These are phyloP conservation scores for Cyberlindnera bimundalis DNA, from an alignment of 805 yeast species.

Conservation along the genomic window DNA sequence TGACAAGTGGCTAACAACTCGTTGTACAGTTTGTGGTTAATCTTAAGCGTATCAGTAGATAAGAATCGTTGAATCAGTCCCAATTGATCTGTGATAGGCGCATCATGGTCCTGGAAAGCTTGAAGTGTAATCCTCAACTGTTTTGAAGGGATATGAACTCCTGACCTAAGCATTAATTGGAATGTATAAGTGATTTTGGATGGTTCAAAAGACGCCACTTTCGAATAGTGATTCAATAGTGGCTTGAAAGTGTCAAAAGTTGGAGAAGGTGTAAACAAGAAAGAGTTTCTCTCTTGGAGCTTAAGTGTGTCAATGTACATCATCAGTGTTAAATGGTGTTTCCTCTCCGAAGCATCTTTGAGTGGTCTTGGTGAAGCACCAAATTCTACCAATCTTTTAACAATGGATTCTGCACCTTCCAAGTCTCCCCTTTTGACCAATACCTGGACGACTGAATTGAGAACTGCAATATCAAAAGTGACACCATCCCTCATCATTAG, in stretches of 20 bases:
- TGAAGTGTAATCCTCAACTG: neutral
- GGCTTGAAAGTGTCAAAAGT: slow-evolving; percentile 20
- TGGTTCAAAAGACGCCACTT: slow-evolving; percentile 5
- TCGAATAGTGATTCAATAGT: slow-evolving; percentile 10
- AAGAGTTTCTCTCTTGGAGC: neutral
- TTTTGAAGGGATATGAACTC: slow-evolving; percentile 2
- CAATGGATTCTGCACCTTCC: slow-evolving; percentile 8
- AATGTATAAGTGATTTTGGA: slow-evolving; percentile 5
- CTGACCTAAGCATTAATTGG: slow-evolving; percentile 1
- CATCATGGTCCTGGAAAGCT: slow-evolving; percentile 6
- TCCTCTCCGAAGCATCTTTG: slow-evolving; percentile 5
- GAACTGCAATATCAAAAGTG: slow-evolving; percentile 10
- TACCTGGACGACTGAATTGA: slow-evolving; percentile 7
- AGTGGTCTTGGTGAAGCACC: neutral
- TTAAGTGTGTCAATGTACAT: slow-evolving; percentile 13
- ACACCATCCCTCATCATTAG: slow-evolving; percentile 9
- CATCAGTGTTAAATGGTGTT: slow-evolving; percentile 6
- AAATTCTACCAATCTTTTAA: neutral
- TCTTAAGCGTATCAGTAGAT: neutral
- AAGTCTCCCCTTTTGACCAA: slow-evolving; percentile 11
- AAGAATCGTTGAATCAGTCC: slow-evolving; percentile 2
- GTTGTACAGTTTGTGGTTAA: slow-evolving; percentile 1
- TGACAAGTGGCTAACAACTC: slow-evolving; percentile 6
- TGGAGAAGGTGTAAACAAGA: slow-evolving; percentile 13
- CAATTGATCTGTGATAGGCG: slow-evolving; percentile 1